phyloP scores from a whole-genome alignment of 371 early-diverging fungal genomes.

The Apophysomyces trapeziformis region DNA sequence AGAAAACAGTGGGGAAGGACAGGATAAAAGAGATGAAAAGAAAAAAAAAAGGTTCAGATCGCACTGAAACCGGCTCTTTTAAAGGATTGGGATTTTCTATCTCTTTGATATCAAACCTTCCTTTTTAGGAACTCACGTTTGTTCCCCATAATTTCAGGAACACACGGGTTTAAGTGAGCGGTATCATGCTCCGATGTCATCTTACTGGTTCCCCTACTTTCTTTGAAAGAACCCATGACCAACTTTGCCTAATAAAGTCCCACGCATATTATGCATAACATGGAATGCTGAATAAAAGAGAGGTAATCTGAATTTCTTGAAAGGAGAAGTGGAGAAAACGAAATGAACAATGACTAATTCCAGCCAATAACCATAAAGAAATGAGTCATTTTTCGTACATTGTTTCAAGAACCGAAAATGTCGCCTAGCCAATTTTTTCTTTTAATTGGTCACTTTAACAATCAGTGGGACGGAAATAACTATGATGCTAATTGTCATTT shows the following conservation, averaged over 20 bases:
- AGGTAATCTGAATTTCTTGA: background rate
- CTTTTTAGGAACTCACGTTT: conserved; percentile 13
- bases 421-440: background rate
- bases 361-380: background rate
- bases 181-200: conserved; percentile 15
- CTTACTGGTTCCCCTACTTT: conserved; percentile 2
- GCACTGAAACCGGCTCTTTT: conserved; percentile 12
- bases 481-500: no score
- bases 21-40: conserved; percentile 21
- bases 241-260: conserved; percentile 9
- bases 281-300: background rate
- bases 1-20: background rate
- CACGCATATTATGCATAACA: background rate
- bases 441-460: no score
- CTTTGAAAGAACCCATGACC: conserved; percentile 1
- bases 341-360: conserved; percentile 2
- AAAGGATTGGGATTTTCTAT: conserved; percentile 10
- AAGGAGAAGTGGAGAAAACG: conserved; percentile 7
- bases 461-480: no score
- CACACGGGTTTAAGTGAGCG: conserved; percentile 8
- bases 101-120: conserved; percentile 19
- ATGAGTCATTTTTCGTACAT: conserved; percentile 9
- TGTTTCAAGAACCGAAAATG: conserved; percentile 1
- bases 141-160: conserved; percentile 16
- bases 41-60: conserved; percentile 1